Percentiles rank a stretch among this genome's conserved stretches.
Evolutionary conservation across 768 basidiomycete genomes (phyloP).

Genomic region (Cystofilobasidium bisporidii): DNA sequence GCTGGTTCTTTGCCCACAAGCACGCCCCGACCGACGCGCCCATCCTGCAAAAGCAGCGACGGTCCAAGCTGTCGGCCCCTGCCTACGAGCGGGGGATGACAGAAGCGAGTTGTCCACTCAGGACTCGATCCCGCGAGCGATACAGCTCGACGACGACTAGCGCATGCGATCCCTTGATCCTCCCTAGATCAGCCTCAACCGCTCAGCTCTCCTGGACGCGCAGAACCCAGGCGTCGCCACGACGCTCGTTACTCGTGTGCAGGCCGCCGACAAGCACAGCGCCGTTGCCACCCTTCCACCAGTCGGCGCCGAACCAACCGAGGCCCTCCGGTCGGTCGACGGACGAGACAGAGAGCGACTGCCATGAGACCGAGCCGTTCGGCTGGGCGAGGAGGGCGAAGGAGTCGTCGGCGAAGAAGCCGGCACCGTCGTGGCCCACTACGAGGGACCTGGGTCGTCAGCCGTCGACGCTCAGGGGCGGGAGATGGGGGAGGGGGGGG

Average conservation of each 20-base stretch:
- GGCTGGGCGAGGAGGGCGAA: slow-evolving; percentile 37
- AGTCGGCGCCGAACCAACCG: slow-evolving; percentile 45
- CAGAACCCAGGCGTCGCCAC: slow-evolving; percentile 44
- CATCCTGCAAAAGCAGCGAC: too few species aligned
- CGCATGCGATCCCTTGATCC: too few species aligned
- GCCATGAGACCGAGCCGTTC: slow-evolving; percentile 36
- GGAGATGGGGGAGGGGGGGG: neutral
- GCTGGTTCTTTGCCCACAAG: too few species aligned
- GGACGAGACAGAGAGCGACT: slow-evolving; percentile 26
- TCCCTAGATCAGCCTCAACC: too few species aligned
- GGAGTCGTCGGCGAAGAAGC: slow-evolving; percentile 43
- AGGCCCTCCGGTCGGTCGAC: slow-evolving; percentile 38
- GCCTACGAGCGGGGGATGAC: too few species aligned
- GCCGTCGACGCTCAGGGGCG: too few species aligned
- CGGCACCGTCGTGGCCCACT: slow-evolving; percentile 43
- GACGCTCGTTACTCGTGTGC: slow-evolving; percentile 43
- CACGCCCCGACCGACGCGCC: too few species aligned
- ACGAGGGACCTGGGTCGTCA: neutral
- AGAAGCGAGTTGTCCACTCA: too few species aligned
- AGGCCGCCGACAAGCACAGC: slow-evolving; percentile 45
- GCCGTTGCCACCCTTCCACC: slow-evolving; percentile 31
- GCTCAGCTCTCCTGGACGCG: slow-evolving; percentile 36
- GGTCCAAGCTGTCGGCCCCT: too few species aligned
- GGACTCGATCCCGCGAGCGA: too few species aligned
- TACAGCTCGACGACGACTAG: too few species aligned